phyloP scores from a whole-genome alignment of 116 monocot genomes.

The Thalassia testudinum region DNA sequence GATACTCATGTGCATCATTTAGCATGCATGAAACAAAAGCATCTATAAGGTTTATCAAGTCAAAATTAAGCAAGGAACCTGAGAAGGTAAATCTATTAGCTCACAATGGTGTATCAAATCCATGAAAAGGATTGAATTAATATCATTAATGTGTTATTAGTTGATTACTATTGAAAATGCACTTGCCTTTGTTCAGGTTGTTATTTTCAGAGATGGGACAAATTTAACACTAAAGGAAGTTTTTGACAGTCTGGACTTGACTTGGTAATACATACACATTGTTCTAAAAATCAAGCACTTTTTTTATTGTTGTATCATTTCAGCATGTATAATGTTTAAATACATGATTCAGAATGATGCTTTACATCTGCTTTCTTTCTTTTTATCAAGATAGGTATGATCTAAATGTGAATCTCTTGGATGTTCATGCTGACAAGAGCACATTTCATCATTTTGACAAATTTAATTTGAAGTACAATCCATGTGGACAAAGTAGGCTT shows the following conservation, averaged over 20 bases:
- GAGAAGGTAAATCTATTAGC: slow-evolving; percentile 47
- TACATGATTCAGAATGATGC: too few species aligned
- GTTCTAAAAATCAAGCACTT: too few species aligned
- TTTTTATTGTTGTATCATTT: too few species aligned
- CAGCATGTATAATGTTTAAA: too few species aligned
- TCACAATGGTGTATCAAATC: too few species aligned
- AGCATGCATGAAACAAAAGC: slow-evolving; percentile 99
- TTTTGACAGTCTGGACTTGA: slow-evolving; percentile 96
- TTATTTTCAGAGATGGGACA: slow-evolving; percentile 96
- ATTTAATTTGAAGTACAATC: slow-evolving; percentile 98
- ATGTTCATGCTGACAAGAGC: slow-evolving; percentile 99
- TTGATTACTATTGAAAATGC: not conserved
- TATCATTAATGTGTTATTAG: not conserved
- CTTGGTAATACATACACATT: slow-evolving; percentile 54
- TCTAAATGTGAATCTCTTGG: slow-evolving; percentile 90
- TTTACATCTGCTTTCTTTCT: too few species aligned
- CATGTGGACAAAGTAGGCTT: slow-evolving; percentile 95
- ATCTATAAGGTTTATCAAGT: slow-evolving; percentile 97
- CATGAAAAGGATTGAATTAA: not conserved
- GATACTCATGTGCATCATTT: slow-evolving; percentile 99
- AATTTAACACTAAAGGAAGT: slow-evolving; percentile 95
- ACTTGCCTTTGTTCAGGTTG: slow-evolving; percentile 57
- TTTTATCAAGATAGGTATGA: slow-evolving; percentile 90
- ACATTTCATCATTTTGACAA: slow-evolving; percentile 99
- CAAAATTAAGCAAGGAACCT: slow-evolving; percentile 93